Percentiles rank a stretch among this genome's conserved stretches.
These are phyloP conservation scores for Cladosporium sp. DNA, from an alignment of 2,329 filamentous ascomycete species.

Conservation along the genomic window DNA sequence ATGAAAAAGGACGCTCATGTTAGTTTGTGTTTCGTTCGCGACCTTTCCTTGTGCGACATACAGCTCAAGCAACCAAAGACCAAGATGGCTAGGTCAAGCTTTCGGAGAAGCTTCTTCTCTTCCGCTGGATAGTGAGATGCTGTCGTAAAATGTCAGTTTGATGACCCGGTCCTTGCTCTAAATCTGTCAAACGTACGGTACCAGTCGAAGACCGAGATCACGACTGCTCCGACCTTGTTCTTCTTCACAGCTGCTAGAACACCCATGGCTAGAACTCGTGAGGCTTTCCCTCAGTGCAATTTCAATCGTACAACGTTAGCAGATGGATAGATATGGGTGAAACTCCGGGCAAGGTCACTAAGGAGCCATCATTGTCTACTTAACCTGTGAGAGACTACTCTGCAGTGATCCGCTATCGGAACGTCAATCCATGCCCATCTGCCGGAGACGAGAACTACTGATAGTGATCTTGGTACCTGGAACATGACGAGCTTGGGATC, in stretches of 20 bases:
- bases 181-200: not conserved
- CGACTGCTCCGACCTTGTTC: conserved; percentile 10
- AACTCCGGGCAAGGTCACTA: not conserved
- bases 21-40: not conserved
- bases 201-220: conserved; percentile 12
- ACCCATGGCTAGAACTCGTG: not conserved
- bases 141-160: not conserved
- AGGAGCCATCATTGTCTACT: not conserved
- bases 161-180: not conserved
- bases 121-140: conserved; percentile 41
- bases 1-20: not conserved
- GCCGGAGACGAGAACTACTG: not conserved
- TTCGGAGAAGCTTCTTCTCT: conserved; percentile 51
- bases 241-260: not conserved
- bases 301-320: not conserved
- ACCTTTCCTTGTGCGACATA: not conserved
- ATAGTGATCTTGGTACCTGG: not conserved
- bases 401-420: not conserved
- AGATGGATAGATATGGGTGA: not conserved
- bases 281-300: no score
- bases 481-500: not conserved
- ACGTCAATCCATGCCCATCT: not conserved
- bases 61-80: conserved; percentile 12
- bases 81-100: conserved; percentile 41
- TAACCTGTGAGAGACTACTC: not conserved